Percentiles rank a stretch among this genome's conserved stretches.
These are phyloP conservation scores for Candida sp. DNA, from an alignment of 1,139 yeast genomes.

Conservation along the genomic window DNA sequence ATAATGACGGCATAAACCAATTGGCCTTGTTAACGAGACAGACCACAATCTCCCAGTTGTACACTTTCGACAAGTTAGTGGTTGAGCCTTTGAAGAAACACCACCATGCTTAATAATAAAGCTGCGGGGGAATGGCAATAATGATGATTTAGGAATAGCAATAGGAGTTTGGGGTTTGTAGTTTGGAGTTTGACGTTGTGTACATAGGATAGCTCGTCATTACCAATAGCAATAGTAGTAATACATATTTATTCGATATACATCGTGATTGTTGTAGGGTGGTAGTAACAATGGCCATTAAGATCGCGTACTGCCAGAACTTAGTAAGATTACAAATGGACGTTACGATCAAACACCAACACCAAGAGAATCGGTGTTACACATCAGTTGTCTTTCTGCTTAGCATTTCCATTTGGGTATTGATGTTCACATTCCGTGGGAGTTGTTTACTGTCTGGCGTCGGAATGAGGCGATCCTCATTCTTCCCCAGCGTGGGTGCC, in stretches of 20 bases:
- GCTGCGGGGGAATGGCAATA: too few relatives aligned
- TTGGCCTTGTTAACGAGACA: conserved; percentile 80
- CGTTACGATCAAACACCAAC: too few relatives aligned
- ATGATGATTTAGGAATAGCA: not conserved
- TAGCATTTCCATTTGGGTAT: not conserved
- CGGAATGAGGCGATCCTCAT: not conserved
- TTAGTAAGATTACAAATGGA: not conserved
- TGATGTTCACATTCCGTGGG: not conserved
- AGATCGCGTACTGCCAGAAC: too few relatives aligned
- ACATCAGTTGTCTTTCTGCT: not conserved
- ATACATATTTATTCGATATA: too few relatives aligned
- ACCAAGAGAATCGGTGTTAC: too few relatives aligned
- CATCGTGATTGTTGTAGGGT: too few relatives aligned
- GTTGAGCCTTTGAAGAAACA: conserved; percentile 63
- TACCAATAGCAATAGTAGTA: too few relatives aligned
- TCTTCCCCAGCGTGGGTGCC: too few relatives aligned
- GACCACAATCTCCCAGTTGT: conserved; percentile 85
- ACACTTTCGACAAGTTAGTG: conserved; percentile 83
- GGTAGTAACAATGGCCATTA: too few relatives aligned
- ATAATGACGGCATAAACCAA: conserved; percentile 60
- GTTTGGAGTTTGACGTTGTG: too few relatives aligned
- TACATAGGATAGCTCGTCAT: too few relatives aligned
- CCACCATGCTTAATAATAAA: not conserved
- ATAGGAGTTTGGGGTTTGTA: not conserved
- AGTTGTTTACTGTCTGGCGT: not conserved